These are phyloP conservation scores for Asterella californica DNA, from an alignment of 225 moss, liverwort and hornwort genomes.

Conservation along the genomic window DNA sequence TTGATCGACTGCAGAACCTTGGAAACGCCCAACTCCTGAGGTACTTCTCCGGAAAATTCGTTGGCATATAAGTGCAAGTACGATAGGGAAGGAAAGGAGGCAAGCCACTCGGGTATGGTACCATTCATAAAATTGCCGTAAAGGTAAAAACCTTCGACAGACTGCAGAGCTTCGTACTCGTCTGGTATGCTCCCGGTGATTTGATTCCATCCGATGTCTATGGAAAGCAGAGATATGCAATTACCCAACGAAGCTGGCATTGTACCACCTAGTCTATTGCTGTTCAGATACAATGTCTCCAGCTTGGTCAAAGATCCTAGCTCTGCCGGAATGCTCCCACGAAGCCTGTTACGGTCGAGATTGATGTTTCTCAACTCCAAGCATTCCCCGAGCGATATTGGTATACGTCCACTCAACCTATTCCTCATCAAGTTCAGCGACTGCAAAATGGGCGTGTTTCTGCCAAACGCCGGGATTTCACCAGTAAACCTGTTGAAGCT, in stretches of 20 bases:
- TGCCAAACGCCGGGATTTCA: constrained; percentile 30
- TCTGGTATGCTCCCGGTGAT: constrained; percentile 32
- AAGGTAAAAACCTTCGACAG: constrained; percentile 34
- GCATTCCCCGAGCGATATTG: constrained; percentile 35
- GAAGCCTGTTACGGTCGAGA: constrained; percentile 29
- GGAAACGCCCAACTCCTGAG: constrained; percentile 21
- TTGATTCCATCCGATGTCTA: constrained; percentile 38
- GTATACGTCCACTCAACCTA: constrained; percentile 25
- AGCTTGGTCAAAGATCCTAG: constrained; percentile 36
- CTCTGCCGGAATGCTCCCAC: constrained; percentile 36
- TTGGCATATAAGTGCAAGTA: constrained; percentile 34
- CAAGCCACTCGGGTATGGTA: constrained; percentile 27
- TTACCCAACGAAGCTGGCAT: constrained; percentile 31
- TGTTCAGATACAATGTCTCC: constrained; percentile 25
- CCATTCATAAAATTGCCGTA: constrained; percentile 30
- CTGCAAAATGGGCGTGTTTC: constrained; percentile 13
- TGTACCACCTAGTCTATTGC: constrained; percentile 23
- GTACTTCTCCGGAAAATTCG: constrained; percentile 33
- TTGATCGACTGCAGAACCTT: constrained; percentile 26
- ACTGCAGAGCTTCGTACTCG: constrained; percentile 11
- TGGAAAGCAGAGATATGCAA: constrained; percentile 18
- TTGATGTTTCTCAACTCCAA: constrained; percentile 26
- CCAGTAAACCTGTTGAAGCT: constrained; percentile 34
- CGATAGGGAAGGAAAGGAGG: constrained; percentile 11
- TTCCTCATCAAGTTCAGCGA: constrained; percentile 30